A percentile compares a stretch with the other conserved stretches of the same genome.
Conservation (phyloP, 225 moss, liverwort and hornwort genomes). For the Straminergon stramineum region DNA sequence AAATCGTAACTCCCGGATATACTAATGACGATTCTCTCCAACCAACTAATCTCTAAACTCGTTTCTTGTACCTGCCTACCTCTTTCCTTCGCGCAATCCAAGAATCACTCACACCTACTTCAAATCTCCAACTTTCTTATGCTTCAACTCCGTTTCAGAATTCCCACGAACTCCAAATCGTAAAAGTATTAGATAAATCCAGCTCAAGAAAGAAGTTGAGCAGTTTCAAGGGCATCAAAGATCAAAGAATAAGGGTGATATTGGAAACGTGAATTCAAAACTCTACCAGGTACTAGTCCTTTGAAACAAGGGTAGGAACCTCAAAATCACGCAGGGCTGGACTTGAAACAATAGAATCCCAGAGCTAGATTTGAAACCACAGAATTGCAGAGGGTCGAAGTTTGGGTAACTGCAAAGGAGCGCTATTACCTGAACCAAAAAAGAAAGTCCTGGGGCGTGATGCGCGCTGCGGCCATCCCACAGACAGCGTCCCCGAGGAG, state of each 20-base stretch:
- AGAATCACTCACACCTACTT: background rate
- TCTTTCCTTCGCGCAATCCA: background rate
- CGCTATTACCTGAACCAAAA: slow-evolving; percentile 37
- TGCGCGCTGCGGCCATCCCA: slow-evolving; percentile 47
- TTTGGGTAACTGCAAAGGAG: background rate
- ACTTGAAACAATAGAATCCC: background rate
- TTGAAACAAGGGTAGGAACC: background rate
- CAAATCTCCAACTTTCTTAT: background rate
- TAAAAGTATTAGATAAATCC: background rate
- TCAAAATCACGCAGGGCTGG: background rate
- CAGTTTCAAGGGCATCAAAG: background rate
- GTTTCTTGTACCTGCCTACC: background rate
- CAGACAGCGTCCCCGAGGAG: slow-evolving; percentile 41
- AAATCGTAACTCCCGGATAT: no score
- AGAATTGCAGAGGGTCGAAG: background rate
- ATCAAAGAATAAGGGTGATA: background rate
- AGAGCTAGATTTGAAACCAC: background rate
- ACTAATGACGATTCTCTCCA: background rate
- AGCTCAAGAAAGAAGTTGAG: background rate
- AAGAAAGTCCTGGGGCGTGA: slow-evolving; percentile 41
- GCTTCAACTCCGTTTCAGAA: background rate
- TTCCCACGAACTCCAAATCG: background rate
- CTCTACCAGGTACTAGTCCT: background rate
- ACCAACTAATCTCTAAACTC: background rate
- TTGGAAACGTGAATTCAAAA: background rate